A percentile compares a stretch with the other conserved stretches of the same genome.
Conservation (phyloP, 805 yeast species). For the Limtongozyma cylindracea region DNA sequence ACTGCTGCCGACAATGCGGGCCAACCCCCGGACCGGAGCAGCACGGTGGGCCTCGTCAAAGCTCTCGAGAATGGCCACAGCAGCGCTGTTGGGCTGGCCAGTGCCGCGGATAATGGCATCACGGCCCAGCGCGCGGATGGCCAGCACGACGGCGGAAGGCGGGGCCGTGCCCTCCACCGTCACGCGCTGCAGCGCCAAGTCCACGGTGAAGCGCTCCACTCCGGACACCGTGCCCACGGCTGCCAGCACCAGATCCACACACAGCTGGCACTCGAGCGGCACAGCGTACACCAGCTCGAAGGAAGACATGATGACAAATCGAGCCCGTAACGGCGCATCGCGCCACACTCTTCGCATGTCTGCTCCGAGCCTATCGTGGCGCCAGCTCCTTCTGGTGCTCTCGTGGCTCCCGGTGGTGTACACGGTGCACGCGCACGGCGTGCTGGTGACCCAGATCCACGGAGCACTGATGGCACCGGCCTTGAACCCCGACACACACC, state of each 20-base stretch:
- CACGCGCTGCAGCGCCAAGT: conserved; percentile 33
- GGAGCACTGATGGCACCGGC: conserved; percentile 85
- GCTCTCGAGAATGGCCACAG: conserved; percentile 71
- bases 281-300: conserved; percentile 63
- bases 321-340: too few species aligned
- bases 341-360: too few species aligned
- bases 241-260: conserved; percentile 31
- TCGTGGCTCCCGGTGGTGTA: conserved; percentile 65
- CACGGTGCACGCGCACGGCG: conserved; percentile 42
- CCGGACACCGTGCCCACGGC: conserved; percentile 28
- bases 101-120: conserved; percentile 89
- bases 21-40: conserved; percentile 64
- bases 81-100: conserved; percentile 70
- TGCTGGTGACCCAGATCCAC: conserved; percentile 45
- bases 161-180: conserved; percentile 44
- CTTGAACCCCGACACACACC: conserved; percentile 38
- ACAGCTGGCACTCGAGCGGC: conserved; percentile 55
- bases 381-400: too few species aligned
- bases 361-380: too few species aligned
- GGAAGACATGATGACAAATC: conserved; percentile 1
- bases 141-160: conserved; percentile 47
- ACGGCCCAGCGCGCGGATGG: conserved; percentile 50
- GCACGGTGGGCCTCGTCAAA: conserved; percentile 19
- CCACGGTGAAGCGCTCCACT: conserved; percentile 24
- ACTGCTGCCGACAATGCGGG: conserved; percentile 51